Evolutionary conservation across 176 grass and related monocot genomes (phyloP), one percentile per base, ranked within the genome.

Genomic region (Tuctoria greenei): DNA sequence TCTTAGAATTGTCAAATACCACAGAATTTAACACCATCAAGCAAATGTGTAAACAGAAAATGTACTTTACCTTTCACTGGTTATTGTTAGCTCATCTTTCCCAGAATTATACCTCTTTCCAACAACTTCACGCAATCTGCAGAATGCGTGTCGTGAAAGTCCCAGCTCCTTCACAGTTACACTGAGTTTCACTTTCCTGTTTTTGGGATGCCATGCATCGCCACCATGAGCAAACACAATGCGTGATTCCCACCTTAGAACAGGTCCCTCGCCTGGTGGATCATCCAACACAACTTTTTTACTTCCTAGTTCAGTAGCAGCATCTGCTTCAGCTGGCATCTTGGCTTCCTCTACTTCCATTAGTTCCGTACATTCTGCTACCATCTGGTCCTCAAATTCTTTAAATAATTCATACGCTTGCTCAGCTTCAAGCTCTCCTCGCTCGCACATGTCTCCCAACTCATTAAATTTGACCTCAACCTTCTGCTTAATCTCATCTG

Each of bases 401-500:
- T 93, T 91, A 68, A 98, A 98, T 64, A 92, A 57, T 72, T 92
- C 84, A 76, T 90, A 98, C 45, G 95, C 95, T n/a, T 90, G 76
- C 61, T 98, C 86, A 64, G 91, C 86, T 87, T 94, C 88, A 71
- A 93, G 75, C 69, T 90, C 88, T 65, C 88, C 95, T 69, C 38
- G 89, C 69, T 93, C 91, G 6, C 88, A 91, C 91, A 93, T 86
- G 26, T 82, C 91, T 64, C 83, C 95, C 77, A 98, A 83, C 73
- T 98, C 91, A 25, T 92, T 92, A 61, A 86, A 86, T 86, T 90
- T 98, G 31, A 68, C 64, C 65, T 98, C 84, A 56, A 93, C 89
- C 75, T 98, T 98, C 67, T 92, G 50, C 73, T 98, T 98, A 76
- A 98, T 88, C 73, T 92, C 89, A 86, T 98, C 95, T 98, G 64